phyloP scores from a whole-genome alignment of 139 green algal species.

The Coccomyxa sp. region DNA sequence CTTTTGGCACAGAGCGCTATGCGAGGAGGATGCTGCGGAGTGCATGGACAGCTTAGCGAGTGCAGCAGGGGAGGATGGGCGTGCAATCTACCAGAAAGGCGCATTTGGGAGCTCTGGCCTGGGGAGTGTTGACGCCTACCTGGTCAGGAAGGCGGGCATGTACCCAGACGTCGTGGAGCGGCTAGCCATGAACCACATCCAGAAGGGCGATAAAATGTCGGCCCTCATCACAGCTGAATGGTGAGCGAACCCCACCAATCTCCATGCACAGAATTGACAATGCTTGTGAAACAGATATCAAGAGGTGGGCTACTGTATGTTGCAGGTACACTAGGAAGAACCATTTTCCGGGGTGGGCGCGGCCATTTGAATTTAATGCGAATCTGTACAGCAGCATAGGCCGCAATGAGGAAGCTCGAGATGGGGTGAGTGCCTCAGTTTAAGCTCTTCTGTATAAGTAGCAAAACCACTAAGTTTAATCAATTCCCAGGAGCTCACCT shows the following conservation, averaged over 20 bases:
- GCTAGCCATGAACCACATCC: slow-evolving; percentile 56
- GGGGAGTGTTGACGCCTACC: slow-evolving; percentile 51
- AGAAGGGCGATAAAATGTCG: slow-evolving; percentile 49
- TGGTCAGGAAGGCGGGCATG: slow-evolving; percentile 64
- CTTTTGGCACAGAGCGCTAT: slow-evolving; percentile 44
- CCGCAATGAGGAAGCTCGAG: slow-evolving; percentile 54
- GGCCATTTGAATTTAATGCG: slow-evolving; percentile 69
- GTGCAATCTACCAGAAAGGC: slow-evolving; percentile 45
- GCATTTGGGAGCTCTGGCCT: slow-evolving; percentile 30
- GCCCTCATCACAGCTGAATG: slow-evolving; percentile 72
- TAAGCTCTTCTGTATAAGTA: background rate
- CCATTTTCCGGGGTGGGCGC: slow-evolving; percentile 67
- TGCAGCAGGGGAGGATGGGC: slow-evolving; percentile 41
- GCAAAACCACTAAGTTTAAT: background rate
- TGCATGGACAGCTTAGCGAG: slow-evolving; percentile 20
- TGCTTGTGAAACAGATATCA: background rate
- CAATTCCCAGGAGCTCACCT: background rate
- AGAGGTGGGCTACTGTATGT: background rate
- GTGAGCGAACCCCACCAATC: background rate
- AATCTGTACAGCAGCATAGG: slow-evolving; percentile 45
- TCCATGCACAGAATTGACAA: background rate
- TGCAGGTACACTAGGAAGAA: slow-evolving; percentile 70
- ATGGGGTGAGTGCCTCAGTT: slow-evolving; percentile 38
- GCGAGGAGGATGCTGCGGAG: slow-evolving; percentile 56
- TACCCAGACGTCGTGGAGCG: slow-evolving; percentile 68